phyloP scores from a whole-genome alignment of 2,329 filamentous ascomycete species.

The Cryoendolithus antarcticus region DNA sequence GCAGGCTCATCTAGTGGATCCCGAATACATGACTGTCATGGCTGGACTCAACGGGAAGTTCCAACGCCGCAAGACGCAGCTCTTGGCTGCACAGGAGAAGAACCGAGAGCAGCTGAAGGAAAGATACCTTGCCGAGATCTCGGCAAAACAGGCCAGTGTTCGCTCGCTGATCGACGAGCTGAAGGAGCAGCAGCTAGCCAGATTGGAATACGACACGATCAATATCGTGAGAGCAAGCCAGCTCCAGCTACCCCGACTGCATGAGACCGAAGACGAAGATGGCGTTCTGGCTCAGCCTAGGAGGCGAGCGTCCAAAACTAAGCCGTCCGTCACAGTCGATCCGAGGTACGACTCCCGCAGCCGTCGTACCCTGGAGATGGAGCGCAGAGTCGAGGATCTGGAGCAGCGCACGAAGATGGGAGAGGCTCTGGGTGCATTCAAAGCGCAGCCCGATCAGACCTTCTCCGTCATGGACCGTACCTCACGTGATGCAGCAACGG shows the following conservation, averaged over 20 bases:
- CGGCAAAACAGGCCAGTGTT: slow-evolving; percentile 23
- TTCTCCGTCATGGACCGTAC: slow-evolving; percentile 32
- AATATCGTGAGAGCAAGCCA: slow-evolving; percentile 10
- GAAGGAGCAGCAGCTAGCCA: slow-evolving; percentile 16
- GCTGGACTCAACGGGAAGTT: slow-evolving; percentile 39
- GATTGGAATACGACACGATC: slow-evolving; percentile 20
- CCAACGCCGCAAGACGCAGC: slow-evolving; percentile 25
- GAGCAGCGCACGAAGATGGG: slow-evolving; percentile 59
- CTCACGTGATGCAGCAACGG: slow-evolving; percentile 28
- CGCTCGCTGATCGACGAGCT: slow-evolving; percentile 21
- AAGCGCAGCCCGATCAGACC: slow-evolving; percentile 8
- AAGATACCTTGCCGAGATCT: slow-evolving; percentile 24
- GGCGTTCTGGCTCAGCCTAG: slow-evolving; percentile 41
- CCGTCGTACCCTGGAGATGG: slow-evolving; percentile 15
- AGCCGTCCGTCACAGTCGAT: slow-evolving; percentile 13
- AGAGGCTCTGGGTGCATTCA: slow-evolving; percentile 41
- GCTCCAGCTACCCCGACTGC: slow-evolving; percentile 4
- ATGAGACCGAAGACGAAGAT: slow-evolving; percentile 36
- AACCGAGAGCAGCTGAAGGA: slow-evolving; percentile 27
- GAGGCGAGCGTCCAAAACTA: slow-evolving; percentile 22
- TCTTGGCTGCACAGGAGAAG: slow-evolving; percentile 26
- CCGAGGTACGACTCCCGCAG: slow-evolving; percentile 18
- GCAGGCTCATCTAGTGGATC: slow-evolving; percentile 39
- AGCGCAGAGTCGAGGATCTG: slow-evolving; percentile 31
- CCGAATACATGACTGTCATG: slow-evolving; percentile 42